Evolutionary conservation across 331 rosid species (phyloP), one percentile per base, ranked within the genome.

Genomic region (Pyrus hybrid): DNA sequence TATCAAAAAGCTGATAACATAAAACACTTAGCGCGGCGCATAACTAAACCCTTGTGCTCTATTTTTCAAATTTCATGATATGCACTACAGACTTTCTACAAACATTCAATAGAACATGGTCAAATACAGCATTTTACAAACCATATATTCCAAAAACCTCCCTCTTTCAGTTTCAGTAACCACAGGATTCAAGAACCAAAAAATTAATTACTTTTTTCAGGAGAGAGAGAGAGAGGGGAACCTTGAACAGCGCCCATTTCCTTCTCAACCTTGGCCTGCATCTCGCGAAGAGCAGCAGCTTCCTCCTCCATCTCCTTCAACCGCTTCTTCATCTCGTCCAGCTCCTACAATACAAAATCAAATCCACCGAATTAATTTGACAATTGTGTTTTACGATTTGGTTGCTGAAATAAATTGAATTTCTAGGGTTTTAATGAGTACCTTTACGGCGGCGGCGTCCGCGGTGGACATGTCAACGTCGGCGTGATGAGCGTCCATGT

Each of bases 191-290:
- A 23, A 23, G 5, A 62, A 62, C 21, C 67, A 37, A 62, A 26
- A 62, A 3, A 11, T 62, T 3, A 62, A 62, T 62, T 62, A 10
- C 29, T 7, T 26, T 26, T 2, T 62, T 62, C 30, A 37, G 45
- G 33, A 5, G 37, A 7, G 43, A 28, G 8, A 4, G 30, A 35
- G 21, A 7, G 28, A 37, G 14, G 1, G 11, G 20, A 4, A 91
- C 99, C 99, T 90, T 90, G 99, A 76, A 85, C 92, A 20, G 91
- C 87, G 53, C 99, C 99, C 89, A 94, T 92, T 49, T 94, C 99
- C 87, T 94, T 94, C 83, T 94, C 99, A 28, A 94, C 97, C 88
- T 92, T 94, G 68, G 99, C 97, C 75, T 94, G 99, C 99, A 94
- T 92, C 72, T 92, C 99, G 11, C 97, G 96, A 54, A 94, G 96